A percentile compares a stretch with the other conserved stretches of the same genome.
These are phyloP conservation scores for Fusarium anthophilum DNA, from an alignment of 2,329 filamentous ascomycete genomes.

Conservation along the genomic window DNA sequence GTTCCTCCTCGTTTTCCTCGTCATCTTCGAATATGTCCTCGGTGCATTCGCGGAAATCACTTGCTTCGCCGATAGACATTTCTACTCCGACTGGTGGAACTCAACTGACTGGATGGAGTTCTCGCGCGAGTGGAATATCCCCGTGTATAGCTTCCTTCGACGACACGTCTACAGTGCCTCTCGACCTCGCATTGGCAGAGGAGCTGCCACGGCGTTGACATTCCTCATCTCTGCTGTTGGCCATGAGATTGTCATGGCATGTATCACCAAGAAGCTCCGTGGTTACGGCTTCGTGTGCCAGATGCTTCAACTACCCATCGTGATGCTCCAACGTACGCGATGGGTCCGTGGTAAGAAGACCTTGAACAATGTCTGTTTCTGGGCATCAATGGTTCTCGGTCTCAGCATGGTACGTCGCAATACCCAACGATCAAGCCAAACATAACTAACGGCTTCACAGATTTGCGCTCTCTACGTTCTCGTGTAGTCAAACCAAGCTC, in stretches of 20 bases:
- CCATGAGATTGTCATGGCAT: conserved; percentile 96
- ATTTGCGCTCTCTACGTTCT: conserved; percentile 66
- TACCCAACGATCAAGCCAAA: background rate
- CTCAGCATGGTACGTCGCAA: conserved; percentile 74
- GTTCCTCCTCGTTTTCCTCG: conserved; percentile 93
- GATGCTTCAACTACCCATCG: conserved; percentile 96
- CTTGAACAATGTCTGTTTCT: conserved; percentile 90
- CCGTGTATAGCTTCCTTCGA: conserved; percentile 93
- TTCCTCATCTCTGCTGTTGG: conserved; percentile 90
- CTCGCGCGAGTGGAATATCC: conserved; percentile 96
- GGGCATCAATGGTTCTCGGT: conserved; percentile 90
- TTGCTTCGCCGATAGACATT: conserved; percentile 90
- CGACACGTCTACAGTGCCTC: conserved; percentile 93
- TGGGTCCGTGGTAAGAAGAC: conserved; percentile 79
- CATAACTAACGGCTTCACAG: conserved; percentile 44
- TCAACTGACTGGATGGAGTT: conserved; percentile 94
- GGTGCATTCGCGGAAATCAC: conserved; percentile 96
- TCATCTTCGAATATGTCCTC: conserved; percentile 97
- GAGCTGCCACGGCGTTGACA: conserved; percentile 85
- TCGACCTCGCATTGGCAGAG: conserved; percentile 77
- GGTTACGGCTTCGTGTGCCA: conserved; percentile 94
- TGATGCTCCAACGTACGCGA: conserved; percentile 85
- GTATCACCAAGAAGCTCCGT: conserved; percentile 95
- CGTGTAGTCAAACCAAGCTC: conserved; percentile 46
- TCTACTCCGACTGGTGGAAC: conserved; percentile 85